A percentile compares a stretch with the other conserved stretches of the same genome.
Evolutionary conservation across 1,139 yeast genomes (phyloP).

Genomic region (Hemisphaericaspora lyxosophila): DNA sequence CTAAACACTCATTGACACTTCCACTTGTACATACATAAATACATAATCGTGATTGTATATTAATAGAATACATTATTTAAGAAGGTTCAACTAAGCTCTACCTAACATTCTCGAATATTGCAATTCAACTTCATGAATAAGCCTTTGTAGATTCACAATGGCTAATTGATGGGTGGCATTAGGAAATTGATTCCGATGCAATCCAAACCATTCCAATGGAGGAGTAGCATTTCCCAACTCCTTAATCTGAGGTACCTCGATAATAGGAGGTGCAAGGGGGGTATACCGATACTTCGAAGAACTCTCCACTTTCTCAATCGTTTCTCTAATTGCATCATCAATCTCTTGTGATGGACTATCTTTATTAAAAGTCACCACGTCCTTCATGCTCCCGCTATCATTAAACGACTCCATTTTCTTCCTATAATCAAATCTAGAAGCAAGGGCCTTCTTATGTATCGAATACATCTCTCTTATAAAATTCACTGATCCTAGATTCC

Average conservation of each 20-base stretch:
- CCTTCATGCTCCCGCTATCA: constrained; percentile 5
- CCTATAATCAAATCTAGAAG: constrained; percentile 36
- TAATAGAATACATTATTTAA: neutral
- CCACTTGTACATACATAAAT: constrained; percentile 1
- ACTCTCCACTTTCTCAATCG: constrained; percentile 61
- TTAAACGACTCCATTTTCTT: constrained; percentile 16
- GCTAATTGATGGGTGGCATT: constrained; percentile 79
- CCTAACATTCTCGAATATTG: constrained; percentile 51
- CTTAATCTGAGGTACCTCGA: constrained; percentile 84
- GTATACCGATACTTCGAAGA: constrained; percentile 59
- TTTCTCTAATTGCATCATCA: constrained; percentile 54
- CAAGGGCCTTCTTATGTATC: constrained; percentile 55
- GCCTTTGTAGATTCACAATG: constrained; percentile 68
- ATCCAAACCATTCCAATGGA: constrained; percentile 96
- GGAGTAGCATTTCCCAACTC: constrained; percentile 98
- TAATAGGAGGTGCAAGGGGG: constrained; percentile 72
- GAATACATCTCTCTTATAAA: constrained; percentile 85
- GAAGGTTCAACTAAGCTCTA: constrained; percentile 25
- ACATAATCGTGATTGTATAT: neutral
- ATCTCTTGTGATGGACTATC: constrained; percentile 32
- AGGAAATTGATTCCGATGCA: constrained; percentile 83
- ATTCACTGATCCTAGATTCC: constrained; percentile 93
- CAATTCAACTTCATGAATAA: constrained; percentile 61
- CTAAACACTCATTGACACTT: neutral
- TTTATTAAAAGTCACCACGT: constrained; percentile 6